phyloP scores from a whole-genome alignment of 768 basidiomycete species.

The Hypholoma sublateritium region DNA sequence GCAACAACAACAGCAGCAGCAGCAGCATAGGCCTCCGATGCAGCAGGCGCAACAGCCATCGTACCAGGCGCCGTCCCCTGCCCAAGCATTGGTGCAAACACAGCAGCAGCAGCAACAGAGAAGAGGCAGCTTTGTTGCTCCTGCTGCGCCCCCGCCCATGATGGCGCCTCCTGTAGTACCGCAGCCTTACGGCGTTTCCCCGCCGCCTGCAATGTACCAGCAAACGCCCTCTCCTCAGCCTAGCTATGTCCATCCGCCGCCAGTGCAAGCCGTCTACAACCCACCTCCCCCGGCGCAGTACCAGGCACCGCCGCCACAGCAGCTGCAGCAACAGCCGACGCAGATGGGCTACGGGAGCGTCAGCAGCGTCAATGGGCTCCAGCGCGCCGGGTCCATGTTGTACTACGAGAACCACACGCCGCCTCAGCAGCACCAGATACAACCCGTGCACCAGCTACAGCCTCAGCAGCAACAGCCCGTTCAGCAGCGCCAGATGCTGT shows the following conservation, averaged over 20 bases:
- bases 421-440: conserved; percentile 25
- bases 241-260: conserved; percentile 30
- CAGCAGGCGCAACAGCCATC: conserved; percentile 23
- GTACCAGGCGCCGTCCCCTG: conserved; percentile 29
- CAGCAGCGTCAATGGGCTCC: conserved; percentile 23
- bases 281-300: conserved; percentile 20
- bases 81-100: conserved; percentile 21
- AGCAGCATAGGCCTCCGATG: conserved; percentile 28
- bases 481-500: conserved; percentile 13
- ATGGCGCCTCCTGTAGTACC: conserved; percentile 35
- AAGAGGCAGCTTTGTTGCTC: conserved; percentile 34
- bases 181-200: conserved; percentile 34
- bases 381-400: conserved; percentile 24
- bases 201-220: conserved; percentile 38
- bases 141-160: conserved; percentile 14
- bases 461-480: conserved; percentile 17
- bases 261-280: conserved; percentile 27
- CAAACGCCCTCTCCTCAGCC: conserved; percentile 35
- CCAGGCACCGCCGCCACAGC: conserved; percentile 17
- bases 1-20: conserved; percentile 33
- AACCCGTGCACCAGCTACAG: conserved; percentile 19
- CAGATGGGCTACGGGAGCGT: conserved; percentile 19
- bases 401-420: conserved; percentile 33
- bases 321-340: conserved; percentile 17
- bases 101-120: conserved; percentile 26